Evolutionary conservation across 805 yeast genomes (phyloP).

Genomic region (Helenozyma rhizophorensis): DNA sequence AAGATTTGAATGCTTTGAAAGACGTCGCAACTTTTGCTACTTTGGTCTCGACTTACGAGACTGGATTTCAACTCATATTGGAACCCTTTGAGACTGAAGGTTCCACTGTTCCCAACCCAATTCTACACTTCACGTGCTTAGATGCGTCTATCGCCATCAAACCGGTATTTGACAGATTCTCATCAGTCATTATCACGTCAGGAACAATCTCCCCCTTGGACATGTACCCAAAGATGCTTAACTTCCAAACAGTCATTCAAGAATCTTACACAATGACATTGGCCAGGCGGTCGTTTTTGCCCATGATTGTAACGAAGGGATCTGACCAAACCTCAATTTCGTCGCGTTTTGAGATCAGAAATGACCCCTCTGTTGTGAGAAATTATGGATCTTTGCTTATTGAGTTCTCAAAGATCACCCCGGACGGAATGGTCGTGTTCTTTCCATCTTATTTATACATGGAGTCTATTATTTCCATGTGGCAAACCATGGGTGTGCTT

Average conservation of each 20-base stretch:
- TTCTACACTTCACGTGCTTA: constrained; percentile 85
- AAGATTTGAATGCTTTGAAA: constrained; percentile 87
- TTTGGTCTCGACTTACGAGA: constrained; percentile 88
- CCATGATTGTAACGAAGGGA: constrained; percentile 95
- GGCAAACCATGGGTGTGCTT: constrained; percentile 98
- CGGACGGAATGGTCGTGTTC: constrained; percentile 97
- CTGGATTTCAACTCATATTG: constrained; percentile 83
- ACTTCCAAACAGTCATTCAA: constrained; percentile 89
- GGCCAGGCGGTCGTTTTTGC: constrained; percentile 86
- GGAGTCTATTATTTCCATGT: constrained; percentile 97
- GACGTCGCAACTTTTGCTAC: constrained; percentile 98
- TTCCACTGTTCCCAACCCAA: constrained; percentile 93
- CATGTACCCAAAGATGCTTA: constrained; percentile 96
- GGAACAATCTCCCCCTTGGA: constrained; percentile 98
- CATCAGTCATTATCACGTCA: constrained; percentile 90
- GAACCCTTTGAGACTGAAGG: constrained; percentile 96
- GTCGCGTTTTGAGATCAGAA: constrained; percentile 92
- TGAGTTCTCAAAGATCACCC: constrained; percentile 92
- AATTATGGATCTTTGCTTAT: constrained; percentile 91
- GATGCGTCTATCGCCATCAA: constrained; percentile 98
- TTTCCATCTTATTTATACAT: constrained; percentile 95
- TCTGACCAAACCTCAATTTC: constrained; percentile 97
- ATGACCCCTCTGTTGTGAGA: constrained; percentile 96
- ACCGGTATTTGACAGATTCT: constrained; percentile 91
- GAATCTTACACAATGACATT: constrained; percentile 95